phyloP scores from a whole-genome alignment of 2,329 filamentous ascomycete species.

The Aspergillus costaricaensis region DNA sequence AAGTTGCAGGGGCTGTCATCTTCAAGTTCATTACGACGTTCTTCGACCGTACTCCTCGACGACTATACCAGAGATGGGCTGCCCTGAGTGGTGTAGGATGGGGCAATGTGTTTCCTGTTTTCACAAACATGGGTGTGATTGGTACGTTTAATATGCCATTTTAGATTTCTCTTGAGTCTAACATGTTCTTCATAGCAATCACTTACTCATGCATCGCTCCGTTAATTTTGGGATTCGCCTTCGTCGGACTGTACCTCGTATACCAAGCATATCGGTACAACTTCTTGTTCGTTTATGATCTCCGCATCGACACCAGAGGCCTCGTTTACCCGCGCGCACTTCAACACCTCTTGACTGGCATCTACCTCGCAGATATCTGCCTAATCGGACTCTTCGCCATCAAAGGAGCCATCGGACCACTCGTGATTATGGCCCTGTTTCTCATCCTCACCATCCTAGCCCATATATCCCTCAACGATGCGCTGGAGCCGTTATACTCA shows the following conservation, averaged over 20 bases:
- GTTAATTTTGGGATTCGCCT: conserved; percentile 78
- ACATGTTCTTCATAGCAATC: conserved; percentile 58
- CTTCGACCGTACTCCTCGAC: conserved; percentile 69
- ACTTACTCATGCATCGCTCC: conserved; percentile 87
- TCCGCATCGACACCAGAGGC: conserved; percentile 81
- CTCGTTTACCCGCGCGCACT: conserved; percentile 83
- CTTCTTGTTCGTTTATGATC: conserved; percentile 80
- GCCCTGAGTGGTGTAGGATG: conserved; percentile 74
- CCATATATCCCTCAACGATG: conserved; percentile 60
- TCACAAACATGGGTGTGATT: conserved; percentile 80
- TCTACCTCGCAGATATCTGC: conserved; percentile 82
- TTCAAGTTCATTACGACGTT: conserved; percentile 73
- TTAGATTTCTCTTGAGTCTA: not conserved
- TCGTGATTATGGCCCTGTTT: conserved; percentile 75
- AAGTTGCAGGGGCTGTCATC: conserved; percentile 70
- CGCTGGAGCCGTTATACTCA: conserved; percentile 51
- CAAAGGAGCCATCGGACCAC: conserved; percentile 62
- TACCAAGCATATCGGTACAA: conserved; percentile 91
- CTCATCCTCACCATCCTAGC: conserved; percentile 73
- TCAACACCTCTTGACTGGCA: conserved; percentile 77
- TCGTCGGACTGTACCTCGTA: conserved; percentile 74
- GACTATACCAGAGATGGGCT: conserved; percentile 74
- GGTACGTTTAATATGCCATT: conserved; percentile 52
- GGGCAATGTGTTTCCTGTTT: conserved; percentile 78
- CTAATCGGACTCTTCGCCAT: conserved; percentile 83